Conservation (phyloP, 345 rosid species). For the Geranium rotundifolium region DNA sequence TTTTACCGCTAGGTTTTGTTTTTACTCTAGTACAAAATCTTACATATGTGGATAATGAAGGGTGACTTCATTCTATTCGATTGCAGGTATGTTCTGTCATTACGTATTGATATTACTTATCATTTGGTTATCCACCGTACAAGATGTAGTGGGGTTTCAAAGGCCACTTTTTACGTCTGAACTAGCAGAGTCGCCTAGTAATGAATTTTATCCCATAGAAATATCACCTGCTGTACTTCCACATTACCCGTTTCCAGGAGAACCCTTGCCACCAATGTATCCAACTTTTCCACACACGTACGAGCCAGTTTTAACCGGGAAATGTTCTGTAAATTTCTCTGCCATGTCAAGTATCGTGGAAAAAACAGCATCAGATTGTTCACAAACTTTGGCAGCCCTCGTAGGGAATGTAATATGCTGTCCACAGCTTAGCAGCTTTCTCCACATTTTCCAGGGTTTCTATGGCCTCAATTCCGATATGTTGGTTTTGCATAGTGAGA, state of each 20-base stretch:
- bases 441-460: slow-evolving; percentile 71
- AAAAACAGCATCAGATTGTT: slow-evolving; percentile 80
- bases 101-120: slow-evolving; percentile 38
- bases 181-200: slow-evolving; percentile 61
- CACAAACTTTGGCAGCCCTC: slow-evolving; percentile 58
- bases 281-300: slow-evolving; percentile 69
- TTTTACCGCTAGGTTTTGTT: no score
- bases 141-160: slow-evolving; percentile 43
- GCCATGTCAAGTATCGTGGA: slow-evolving; percentile 46
- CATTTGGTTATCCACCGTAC: slow-evolving; percentile 56
- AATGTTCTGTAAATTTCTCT: slow-evolving; percentile 80
- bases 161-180: slow-evolving; percentile 25
- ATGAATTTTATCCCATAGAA: slow-evolving; percentile 75
- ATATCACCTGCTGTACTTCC: slow-evolving; percentile 86
- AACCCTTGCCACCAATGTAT: slow-evolving; percentile 69
- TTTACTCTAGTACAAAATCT: no score
- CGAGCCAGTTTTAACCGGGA: slow-evolving; percentile 81
- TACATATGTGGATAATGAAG: background rate
- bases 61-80: slow-evolving; percentile 14
- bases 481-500: slow-evolving; percentile 53
- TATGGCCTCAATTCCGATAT: slow-evolving; percentile 45
- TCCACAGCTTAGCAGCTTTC: slow-evolving; percentile 79
- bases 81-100: slow-evolving; percentile 51
- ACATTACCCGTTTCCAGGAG: slow-evolving; percentile 39
- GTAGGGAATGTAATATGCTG: slow-evolving; percentile 94